Conservation (phyloP, 2,329 filamentous ascomycete species). For the Nemania sp. region DNA sequence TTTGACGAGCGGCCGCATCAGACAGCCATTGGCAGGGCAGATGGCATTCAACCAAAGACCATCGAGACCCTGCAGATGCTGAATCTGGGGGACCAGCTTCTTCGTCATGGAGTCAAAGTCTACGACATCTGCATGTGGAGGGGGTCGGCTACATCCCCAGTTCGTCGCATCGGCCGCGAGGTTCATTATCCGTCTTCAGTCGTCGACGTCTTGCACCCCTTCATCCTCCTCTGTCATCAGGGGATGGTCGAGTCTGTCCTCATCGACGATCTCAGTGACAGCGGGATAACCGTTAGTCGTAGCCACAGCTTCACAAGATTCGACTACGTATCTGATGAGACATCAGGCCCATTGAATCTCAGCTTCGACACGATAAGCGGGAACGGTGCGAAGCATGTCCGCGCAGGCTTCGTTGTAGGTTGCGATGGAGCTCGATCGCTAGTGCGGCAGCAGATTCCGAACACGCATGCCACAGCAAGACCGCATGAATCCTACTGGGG, state of each 20-base stretch:
- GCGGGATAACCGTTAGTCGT: conserved; percentile 65
- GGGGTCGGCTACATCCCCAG: conserved; percentile 52
- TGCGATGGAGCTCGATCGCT: conserved; percentile 75
- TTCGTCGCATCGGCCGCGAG: conserved; percentile 67
- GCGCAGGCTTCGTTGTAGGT: conserved; percentile 63
- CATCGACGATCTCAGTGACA: conserved; percentile 68
- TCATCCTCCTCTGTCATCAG: conserved; percentile 68
- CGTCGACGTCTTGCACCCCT: conserved; percentile 60
- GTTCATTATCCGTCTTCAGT: conserved; percentile 66
- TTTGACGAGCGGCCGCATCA: conserved; percentile 71
- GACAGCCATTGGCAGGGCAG: conserved; percentile 66
- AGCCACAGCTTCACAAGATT: conserved; percentile 67
- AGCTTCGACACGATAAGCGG: conserved; percentile 44
- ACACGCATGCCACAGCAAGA: conserved; percentile 43
- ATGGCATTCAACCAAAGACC: conserved; percentile 77
- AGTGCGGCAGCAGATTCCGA: conserved; percentile 67
- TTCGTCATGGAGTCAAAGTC: conserved; percentile 69
- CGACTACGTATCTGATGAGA: conserved; percentile 47
- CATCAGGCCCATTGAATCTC: conserved; percentile 40
- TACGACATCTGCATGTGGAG: conserved; percentile 79
- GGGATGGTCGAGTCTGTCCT: conserved; percentile 76
- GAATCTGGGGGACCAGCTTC: conserved; percentile 68
- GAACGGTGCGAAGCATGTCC: conserved; percentile 52
- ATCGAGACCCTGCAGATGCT: conserved; percentile 78
- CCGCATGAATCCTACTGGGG: conserved; percentile 60